Percentiles rank a stretch among this genome's conserved stretches.
phyloP scores from a whole-genome alignment of 2,329 filamentous ascomycete species.

The Berkeleyomyces rouxiae region DNA sequence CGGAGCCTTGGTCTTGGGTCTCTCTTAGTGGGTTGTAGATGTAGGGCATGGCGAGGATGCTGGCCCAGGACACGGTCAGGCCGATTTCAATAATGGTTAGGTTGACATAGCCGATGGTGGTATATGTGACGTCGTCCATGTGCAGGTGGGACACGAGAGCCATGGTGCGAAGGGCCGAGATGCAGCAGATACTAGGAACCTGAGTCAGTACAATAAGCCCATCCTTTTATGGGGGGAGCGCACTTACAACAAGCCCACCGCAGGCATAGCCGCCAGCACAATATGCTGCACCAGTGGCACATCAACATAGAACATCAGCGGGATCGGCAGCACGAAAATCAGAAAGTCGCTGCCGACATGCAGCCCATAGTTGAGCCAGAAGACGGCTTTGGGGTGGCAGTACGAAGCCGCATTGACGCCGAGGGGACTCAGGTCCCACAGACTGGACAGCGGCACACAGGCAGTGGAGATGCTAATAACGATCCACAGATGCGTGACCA shows the following conservation, averaged over 20 bases:
- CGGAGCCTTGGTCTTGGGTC: conserved; percentile 9
- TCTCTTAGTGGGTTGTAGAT: conserved; percentile 10
- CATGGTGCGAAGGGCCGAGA: conserved; percentile 20
- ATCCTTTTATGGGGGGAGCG: background rate
- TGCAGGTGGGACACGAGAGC: conserved; percentile 8
- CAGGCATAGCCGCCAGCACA: conserved; percentile 17
- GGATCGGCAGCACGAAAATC: conserved; percentile 19
- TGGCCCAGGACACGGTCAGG: conserved; percentile 8
- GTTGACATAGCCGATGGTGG: conserved; percentile 10
- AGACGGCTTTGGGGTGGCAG: conserved; percentile 16
- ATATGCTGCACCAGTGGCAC: conserved; percentile 17
- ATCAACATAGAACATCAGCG: conserved; percentile 18
- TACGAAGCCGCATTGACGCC: background rate
- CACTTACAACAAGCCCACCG: conserved; percentile 18
- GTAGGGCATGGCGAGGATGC: conserved; percentile 5
- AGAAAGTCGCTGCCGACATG: conserved; percentile 19
- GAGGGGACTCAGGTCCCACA: conserved; percentile 12
- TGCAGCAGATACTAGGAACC: conserved; percentile 21
- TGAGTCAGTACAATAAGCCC: background rate
- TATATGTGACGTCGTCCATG: conserved; percentile 9
- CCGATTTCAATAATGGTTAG: conserved; percentile 11
- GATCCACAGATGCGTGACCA: conserved; percentile 16
- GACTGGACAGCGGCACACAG: conserved; percentile 15
- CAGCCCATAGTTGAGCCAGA: conserved; percentile 19
- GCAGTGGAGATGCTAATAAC: conserved; percentile 16